Percentiles rank a stretch among this genome's conserved stretches.
These are phyloP conservation scores for Chloranthus sessilifolius DNA, from an alignment of 164 flowering plant genomes.

Conservation along the genomic window DNA sequence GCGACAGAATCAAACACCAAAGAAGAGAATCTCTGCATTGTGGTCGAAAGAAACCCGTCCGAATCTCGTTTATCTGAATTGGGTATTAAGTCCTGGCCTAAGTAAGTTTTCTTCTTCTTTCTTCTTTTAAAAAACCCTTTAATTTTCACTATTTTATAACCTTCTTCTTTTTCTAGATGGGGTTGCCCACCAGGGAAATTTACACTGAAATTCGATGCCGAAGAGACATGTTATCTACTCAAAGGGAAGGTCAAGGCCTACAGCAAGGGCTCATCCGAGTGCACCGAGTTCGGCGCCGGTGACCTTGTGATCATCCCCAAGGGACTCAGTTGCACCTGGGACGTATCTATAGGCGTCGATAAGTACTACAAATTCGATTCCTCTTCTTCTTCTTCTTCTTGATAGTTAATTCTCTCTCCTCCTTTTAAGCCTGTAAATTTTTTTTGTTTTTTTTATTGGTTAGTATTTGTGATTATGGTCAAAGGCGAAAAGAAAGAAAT, in stretches of 20 bases:
- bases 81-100: slow-evolving; percentile 87
- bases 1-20: background rate
- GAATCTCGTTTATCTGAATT: slow-evolving; percentile 49
- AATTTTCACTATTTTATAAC: background rate
- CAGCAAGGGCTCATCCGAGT: slow-evolving; percentile 43
- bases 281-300: slow-evolving; percentile 79
- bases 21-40: slow-evolving; percentile 35
- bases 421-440: no score
- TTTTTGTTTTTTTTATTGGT: slow-evolving; percentile 3
- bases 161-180: slow-evolving; percentile 43
- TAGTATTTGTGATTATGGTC: slow-evolving; percentile 3
- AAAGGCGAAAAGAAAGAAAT: slow-evolving; percentile 15
- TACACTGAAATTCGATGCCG: slow-evolving; percentile 77
- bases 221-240: slow-evolving; percentile 74
- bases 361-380: slow-evolving; percentile 70
- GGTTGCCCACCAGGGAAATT: slow-evolving; percentile 84
- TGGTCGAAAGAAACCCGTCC: slow-evolving; percentile 60
- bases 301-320: slow-evolving; percentile 42
- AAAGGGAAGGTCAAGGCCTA: slow-evolving; percentile 77
- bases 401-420: background rate
- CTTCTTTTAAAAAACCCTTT: slow-evolving; percentile 5
- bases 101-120: slow-evolving; percentile 37
- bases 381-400: slow-evolving; percentile 15
- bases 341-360: slow-evolving; percentile 61
- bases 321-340: slow-evolving; percentile 78